A percentile compares a stretch with the other conserved stretches of the same genome.
These are phyloP conservation scores for Arabidopsis thaliana DNA, from an alignment of 345 rosid genomes.

Conservation along the genomic window TAIR10.1 NC_003070.9:18327501-18328000, in stretches of 20 bases:
- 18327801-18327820: conserved; percentile 62
- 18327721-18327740: conserved; percentile 96
- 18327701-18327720: conserved; percentile 72
- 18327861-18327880: background rate
- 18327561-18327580: conserved; percentile 54
- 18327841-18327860: conserved; percentile 62
- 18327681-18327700: conserved; percentile 72
- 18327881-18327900: background rate
- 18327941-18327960: conserved; percentile 90
- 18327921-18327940: conserved; percentile 66
- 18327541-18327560: conserved; percentile 57
- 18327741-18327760: conserved; percentile 89
- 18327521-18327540: conserved; percentile 65
- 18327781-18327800: conserved; percentile 67
- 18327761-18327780: conserved; percentile 65
- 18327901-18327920: background rate
- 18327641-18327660: conserved; percentile 72
- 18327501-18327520: conserved; percentile 66
- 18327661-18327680: conserved; percentile 68
- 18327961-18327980: conserved; percentile 58
- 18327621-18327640: conserved; percentile 83
- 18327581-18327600: conserved; percentile 61
- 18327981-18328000: conserved; percentile 83
- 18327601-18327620: conserved; percentile 77
- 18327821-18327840: conserved; percentile 68